A percentile compares a stretch with the other conserved stretches of the same genome.
Conservation (phyloP, 495 filamentous ascomycete species). For the Terfezia claveryi region DNA sequence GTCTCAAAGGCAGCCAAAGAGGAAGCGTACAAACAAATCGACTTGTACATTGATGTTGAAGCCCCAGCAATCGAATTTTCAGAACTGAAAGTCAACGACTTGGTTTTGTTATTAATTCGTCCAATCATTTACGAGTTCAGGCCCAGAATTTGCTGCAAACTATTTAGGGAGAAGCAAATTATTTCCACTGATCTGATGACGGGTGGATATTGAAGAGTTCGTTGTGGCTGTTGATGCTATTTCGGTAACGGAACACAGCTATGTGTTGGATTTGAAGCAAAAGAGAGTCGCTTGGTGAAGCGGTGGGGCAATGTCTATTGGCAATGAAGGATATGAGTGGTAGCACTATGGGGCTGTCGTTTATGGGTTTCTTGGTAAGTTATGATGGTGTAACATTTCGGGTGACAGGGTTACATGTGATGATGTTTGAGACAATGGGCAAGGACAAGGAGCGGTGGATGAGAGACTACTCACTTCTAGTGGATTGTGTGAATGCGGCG, state of each 20-base stretch:
- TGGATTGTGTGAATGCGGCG: too few species aligned
- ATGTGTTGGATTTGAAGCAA: slow-evolving; percentile 1
- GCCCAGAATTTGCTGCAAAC: not conserved
- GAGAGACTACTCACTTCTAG: too few species aligned
- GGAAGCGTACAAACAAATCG: not conserved
- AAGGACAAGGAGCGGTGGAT: too few species aligned
- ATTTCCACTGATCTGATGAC: not conserved
- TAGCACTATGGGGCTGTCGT: too few species aligned
- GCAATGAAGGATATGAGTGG: slow-evolving; percentile 4
- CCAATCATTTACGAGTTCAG: not conserved
- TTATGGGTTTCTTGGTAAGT: too few species aligned
- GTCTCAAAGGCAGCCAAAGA: not conserved
- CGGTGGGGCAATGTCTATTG: slow-evolving; percentile 1
- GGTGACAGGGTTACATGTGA: too few species aligned
- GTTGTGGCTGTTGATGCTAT: slow-evolving; percentile 1
- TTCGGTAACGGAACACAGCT: not conserved
- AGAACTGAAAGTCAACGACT: slow-evolving; percentile 1
- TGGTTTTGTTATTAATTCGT: not conserved
- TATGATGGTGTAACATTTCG: too few species aligned
- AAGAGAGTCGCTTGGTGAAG: not conserved
- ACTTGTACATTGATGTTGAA: slow-evolving; percentile 1
- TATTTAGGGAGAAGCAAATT: slow-evolving; percentile 1
- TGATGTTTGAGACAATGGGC: too few species aligned
- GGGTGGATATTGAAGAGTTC: slow-evolving; percentile 1
- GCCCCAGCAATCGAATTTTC: slow-evolving; percentile 1